phyloP scores from a whole-genome alignment of 2,329 filamentous ascomycete species.

The Fusarium armeniacum region DNA sequence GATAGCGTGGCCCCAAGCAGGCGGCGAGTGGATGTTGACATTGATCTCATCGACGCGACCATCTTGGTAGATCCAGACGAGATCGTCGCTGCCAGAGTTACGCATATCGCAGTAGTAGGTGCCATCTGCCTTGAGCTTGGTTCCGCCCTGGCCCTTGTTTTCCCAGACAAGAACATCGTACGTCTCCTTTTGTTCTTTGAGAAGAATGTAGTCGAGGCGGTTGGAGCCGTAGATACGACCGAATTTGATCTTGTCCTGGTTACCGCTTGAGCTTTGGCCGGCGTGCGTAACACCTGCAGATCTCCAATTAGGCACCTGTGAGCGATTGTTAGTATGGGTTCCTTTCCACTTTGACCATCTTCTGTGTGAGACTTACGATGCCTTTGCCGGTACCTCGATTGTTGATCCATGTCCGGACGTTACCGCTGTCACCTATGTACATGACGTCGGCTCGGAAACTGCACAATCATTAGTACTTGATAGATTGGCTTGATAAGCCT shows the following conservation, averaged over 20 bases:
- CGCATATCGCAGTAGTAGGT: conserved; percentile 14
- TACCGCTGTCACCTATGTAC: background rate
- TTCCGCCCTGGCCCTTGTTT: conserved; percentile 1
- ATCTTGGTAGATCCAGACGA: conserved; percentile 12
- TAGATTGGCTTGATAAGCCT: background rate
- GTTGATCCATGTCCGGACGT: conserved; percentile 5
- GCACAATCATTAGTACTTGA: background rate
- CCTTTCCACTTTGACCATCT: background rate
- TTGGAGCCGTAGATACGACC: conserved; percentile 8
- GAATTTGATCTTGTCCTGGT: conserved; percentile 11
- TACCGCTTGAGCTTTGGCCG: background rate
- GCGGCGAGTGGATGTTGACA: conserved; percentile 3
- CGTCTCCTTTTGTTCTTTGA: conserved; percentile 1
- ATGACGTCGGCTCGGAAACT: conserved; percentile 4
- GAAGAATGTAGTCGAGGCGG: conserved; percentile 6
- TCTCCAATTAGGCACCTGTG: conserved; percentile 7
- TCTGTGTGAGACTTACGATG: background rate
- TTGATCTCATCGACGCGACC: conserved; percentile 4
- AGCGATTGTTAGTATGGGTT: background rate
- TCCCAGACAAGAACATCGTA: conserved; percentile 6
- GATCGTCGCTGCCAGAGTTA: background rate
- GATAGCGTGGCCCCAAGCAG: background rate
- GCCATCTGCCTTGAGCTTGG: background rate
- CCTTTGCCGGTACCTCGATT: background rate
- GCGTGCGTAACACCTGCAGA: background rate